A percentile compares a stretch with the other conserved stretches of the same genome.
Conservation (phyloP, 208 protist species). For the Angomonas deanei region DNA sequence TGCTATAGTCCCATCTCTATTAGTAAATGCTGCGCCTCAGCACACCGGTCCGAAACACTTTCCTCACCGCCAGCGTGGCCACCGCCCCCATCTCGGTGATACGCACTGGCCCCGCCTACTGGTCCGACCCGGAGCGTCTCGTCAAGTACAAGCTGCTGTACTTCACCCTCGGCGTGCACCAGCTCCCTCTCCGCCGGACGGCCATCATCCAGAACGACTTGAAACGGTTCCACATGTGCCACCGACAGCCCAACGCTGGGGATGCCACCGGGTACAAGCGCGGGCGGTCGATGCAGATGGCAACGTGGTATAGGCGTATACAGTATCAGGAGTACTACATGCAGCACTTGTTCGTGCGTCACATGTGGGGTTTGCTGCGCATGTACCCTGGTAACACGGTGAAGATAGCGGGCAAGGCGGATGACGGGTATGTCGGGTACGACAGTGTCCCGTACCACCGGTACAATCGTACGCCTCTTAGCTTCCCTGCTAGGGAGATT, state of each 20-base stretch:
- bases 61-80: slow-evolving; percentile 67
- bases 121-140: slow-evolving; percentile 83
- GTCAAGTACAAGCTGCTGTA: slow-evolving; percentile 87
- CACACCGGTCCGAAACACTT: slow-evolving; percentile 55
- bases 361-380: slow-evolving; percentile 78
- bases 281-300: slow-evolving; percentile 62
- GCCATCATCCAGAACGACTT: slow-evolving; percentile 80
- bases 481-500: slow-evolving; percentile 80
- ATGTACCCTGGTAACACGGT: slow-evolving; percentile 83
- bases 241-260: slow-evolving; percentile 49
- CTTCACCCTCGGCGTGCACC: slow-evolving; percentile 85
- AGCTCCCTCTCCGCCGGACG: slow-evolving; percentile 81
- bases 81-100: slow-evolving; percentile 78
- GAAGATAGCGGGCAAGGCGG: slow-evolving; percentile 55
- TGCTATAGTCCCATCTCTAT: neutral
- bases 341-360: slow-evolving; percentile 85
- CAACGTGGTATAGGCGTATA: slow-evolving; percentile 84
- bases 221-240: slow-evolving; percentile 78
- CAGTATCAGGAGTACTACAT: slow-evolving; percentile 90
- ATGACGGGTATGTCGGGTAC: slow-evolving; percentile 82
- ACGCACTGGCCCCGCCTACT: slow-evolving; percentile 76
- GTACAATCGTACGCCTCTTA: slow-evolving; percentile 78
- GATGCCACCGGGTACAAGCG: slow-evolving; percentile 86
- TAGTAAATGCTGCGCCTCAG: slow-evolving; percentile 39
- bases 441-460: slow-evolving; percentile 79